Base-by-base conservation (phyloP, 495 filamentous ascomycete genomes). In the Penicillium dipodomyicola region DNA sequence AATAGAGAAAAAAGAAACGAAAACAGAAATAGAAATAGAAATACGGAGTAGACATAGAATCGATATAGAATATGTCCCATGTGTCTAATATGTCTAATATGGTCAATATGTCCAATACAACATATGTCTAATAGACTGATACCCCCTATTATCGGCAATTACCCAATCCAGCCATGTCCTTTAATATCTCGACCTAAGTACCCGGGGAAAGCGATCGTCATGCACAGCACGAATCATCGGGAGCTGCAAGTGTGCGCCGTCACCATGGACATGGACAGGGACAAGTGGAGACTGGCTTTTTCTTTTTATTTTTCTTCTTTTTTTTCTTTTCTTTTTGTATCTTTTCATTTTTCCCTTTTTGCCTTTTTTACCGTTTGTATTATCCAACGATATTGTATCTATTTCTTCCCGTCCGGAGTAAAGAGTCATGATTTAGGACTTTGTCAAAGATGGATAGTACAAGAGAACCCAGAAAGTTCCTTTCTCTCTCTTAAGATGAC, bases 221-320 rank as follows among this genome's bases (percentile, higher is more conserved):
- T 58, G 48, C 55, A 59, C 42, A 56, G 51, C 46, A 54, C 65
- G 51, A 67, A 63, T 67, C 56, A 63, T 41, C 50, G 42, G 49
- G 49, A 61, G 50, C 65, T 65, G 63, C 62, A 63, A 68, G 65
- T 68, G 65, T 56, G 63, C 42, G 54, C 63, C 65, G 58, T 68
- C 58, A 60, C 65, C 65, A 49, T 58, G 63, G 63, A 59, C 63
- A 57, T 65, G 65, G 65, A 60, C 57, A 68, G 65, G 63, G 60
- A 65, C 63, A 14, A 50, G 63, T 65, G 65, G 63, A 63, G 65
- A 45, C 60, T 29, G 52, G 47, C 43, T 56, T 49, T 52, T 44
- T 23, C 11, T 27, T 25, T 43, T 47, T 14, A 40, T 57, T 40
- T 1, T 45, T 55, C 39, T 50, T 15, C 44, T 22, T 19, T 33